Base-by-base conservation (phyloP, 306 rosid species). In the Castanea sativa region DNA sequence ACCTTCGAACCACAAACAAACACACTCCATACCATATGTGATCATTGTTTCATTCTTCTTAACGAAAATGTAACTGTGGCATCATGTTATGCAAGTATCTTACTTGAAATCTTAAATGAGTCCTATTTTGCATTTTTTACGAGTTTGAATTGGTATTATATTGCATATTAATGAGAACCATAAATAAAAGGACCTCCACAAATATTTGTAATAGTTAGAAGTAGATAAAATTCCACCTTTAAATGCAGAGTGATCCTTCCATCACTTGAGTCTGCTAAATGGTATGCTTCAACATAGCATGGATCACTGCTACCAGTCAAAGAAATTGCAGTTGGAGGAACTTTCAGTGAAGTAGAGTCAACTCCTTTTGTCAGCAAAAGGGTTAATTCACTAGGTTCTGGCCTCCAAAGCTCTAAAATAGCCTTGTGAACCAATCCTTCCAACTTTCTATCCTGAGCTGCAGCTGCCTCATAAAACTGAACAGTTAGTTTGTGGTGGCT, bases 351-450 rank as follows among this genome's bases (percentile, higher is more conserved):
- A 69, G 98, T 87, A 81, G 98, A 91, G 80, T 90, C 97, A 81
- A 89, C 87, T 83, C 97, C 99, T 86, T 95, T 83, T 23, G 98
- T 90, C 86, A 95, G 90, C 73, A 95, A 88, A 87, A 91, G 96
- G 69, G 96, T 89, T 72, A 95, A 89, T 71, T 95, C 99, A 60
- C 94, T 93, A 73, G 99, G 97, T 67, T 90, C 97, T 21, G 99
- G 99, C 85, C 97, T 88, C 99, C 99, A 95, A 71, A 95, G 89
- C 91, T 95, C 99, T 82, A 95, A 77, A 86, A 95, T 95, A 77
- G 99, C 99, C 86, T 93, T 95, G 91, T 95, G 99, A 83, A 95
- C 99, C 85, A 95, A 84, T 67, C 96, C 96, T 93, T 95, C 99
- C 88, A 95, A 85, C 82, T 95, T 95, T 84, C 99, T 88, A 81